These are phyloP conservation scores for Seiridium unicorne DNA, from an alignment of 2,329 filamentous ascomycete species.

Conservation along the genomic window DNA sequence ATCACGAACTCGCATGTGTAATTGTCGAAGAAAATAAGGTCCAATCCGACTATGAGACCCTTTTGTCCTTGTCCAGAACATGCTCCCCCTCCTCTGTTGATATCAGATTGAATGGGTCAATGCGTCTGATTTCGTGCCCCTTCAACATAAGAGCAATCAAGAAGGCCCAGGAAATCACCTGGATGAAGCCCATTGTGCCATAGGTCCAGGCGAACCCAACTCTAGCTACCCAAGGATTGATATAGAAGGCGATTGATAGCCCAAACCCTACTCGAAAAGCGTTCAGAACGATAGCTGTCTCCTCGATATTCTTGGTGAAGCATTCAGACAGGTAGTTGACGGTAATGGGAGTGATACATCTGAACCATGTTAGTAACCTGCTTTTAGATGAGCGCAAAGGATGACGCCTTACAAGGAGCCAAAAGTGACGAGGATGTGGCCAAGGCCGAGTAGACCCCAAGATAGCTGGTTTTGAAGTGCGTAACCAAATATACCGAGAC, in stretches of 20 bases:
- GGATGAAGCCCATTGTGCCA: not conserved
- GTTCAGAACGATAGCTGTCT: constrained; percentile 32
- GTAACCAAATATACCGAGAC: constrained; percentile 34
- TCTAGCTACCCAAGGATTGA: constrained; percentile 32
- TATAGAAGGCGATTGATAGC: constrained; percentile 36
- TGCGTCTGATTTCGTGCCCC: not conserved
- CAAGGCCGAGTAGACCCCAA: constrained; percentile 37
- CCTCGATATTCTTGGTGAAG: constrained; percentile 34
- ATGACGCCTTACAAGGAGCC: constrained; percentile 20
- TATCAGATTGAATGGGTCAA: not conserved
- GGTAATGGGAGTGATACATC: constrained; percentile 25
- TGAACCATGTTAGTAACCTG: not conserved
- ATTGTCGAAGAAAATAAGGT: no score
- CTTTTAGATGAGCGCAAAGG: not conserved
- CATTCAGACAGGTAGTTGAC: constrained; percentile 29
- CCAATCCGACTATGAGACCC: not conserved
- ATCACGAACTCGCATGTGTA: no score
- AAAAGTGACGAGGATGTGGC: constrained; percentile 37
- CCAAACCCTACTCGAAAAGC: constrained; percentile 34
- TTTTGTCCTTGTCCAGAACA: not conserved
- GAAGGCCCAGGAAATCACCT: not conserved
- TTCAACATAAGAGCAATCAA: not conserved
- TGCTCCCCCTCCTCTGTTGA: not conserved
- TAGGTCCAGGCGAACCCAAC: constrained; percentile 18
- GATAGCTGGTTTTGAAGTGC: constrained; percentile 37